Evolutionary conservation across 805 yeast genomes (phyloP).

Genomic region (Candida succiphila): DNA sequence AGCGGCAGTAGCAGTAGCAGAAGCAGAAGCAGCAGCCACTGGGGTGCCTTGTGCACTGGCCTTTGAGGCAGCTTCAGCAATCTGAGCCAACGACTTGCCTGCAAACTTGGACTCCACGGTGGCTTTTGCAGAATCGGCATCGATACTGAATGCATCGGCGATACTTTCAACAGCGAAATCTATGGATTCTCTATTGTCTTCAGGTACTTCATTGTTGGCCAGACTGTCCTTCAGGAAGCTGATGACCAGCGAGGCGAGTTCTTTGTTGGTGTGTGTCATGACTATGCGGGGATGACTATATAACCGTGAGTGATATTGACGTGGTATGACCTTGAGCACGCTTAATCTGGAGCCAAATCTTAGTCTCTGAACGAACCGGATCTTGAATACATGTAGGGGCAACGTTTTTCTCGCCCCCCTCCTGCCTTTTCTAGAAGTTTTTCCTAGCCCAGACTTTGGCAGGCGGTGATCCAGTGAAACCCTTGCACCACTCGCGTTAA

Average conservation of each 20-base stretch:
- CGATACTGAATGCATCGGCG: constrained; percentile 72
- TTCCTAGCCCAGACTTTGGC: too few relatives aligned
- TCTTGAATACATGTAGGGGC: too few relatives aligned
- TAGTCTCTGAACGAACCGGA: too few relatives aligned
- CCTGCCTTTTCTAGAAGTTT: too few relatives aligned
- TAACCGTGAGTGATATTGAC: too few relatives aligned
- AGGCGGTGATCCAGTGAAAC: too few relatives aligned
- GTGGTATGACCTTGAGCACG: too few relatives aligned
- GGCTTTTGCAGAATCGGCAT: constrained; percentile 31
- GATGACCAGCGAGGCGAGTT: background rate
- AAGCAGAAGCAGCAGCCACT: constrained; percentile 7
- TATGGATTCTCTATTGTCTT: constrained; percentile 78
- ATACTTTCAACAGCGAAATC: constrained; percentile 93
- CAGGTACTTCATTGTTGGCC: constrained; percentile 50
- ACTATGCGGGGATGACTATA: background rate
- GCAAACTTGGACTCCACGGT: constrained; percentile 27
- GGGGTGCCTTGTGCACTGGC: too few relatives aligned
- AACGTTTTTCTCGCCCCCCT: too few relatives aligned
- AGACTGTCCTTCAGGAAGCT: background rate
- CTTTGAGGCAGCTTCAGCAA: constrained; percentile 15
- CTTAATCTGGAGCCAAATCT: too few relatives aligned
- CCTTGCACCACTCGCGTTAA: too few relatives aligned
- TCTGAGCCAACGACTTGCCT: constrained; percentile 37
- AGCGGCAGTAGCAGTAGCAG: constrained; percentile 10
- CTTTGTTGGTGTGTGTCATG: background rate